These are phyloP conservation scores for Fusarium torreyae DNA, from an alignment of 2,329 filamentous ascomycete species.

Conservation along the genomic window DNA sequence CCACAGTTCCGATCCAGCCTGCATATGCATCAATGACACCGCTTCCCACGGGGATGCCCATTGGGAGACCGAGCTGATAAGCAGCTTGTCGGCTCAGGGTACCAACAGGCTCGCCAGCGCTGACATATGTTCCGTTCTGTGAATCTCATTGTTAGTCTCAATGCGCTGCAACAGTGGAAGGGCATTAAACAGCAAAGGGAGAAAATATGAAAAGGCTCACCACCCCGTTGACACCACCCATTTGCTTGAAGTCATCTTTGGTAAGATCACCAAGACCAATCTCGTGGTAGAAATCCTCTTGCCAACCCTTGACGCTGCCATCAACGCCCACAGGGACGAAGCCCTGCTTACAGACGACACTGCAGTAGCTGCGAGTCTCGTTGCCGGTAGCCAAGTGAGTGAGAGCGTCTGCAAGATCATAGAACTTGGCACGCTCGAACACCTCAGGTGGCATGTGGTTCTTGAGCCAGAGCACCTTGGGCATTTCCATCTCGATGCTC, in stretches of 20 bases:
- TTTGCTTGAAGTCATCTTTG: conserved; percentile 89
- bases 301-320: conserved; percentile 97
- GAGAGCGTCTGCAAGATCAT: conserved; percentile 92
- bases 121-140: conserved; percentile 92
- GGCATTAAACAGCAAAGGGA: conserved; percentile 23
- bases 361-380: conserved; percentile 94
- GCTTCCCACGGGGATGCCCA: conserved; percentile 92
- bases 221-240: conserved; percentile 95
- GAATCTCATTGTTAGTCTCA: conserved; percentile 30
- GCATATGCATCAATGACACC: conserved; percentile 99
- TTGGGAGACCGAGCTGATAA: conserved; percentile 84
- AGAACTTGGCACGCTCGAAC: conserved; percentile 96
- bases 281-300: conserved; percentile 89
- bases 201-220: conserved; percentile 70
- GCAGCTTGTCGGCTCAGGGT: conserved; percentile 87
- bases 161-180: neutral
- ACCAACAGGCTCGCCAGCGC: conserved; percentile 92
- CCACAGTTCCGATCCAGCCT: conserved; percentile 99
- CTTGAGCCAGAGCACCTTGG: conserved; percentile 98
- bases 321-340: conserved; percentile 98
- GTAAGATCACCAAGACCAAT: conserved; percentile 90
- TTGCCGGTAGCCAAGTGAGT: conserved; percentile 95
- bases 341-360: conserved; percentile 96
- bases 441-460: conserved; percentile 95
- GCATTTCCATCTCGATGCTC: conserved; percentile 99